A percentile compares a stretch with the other conserved stretches of the same genome.
Conservation (phyloP, 2,329 filamentous ascomycete species). For the Incumbomyces lentus region DNA sequence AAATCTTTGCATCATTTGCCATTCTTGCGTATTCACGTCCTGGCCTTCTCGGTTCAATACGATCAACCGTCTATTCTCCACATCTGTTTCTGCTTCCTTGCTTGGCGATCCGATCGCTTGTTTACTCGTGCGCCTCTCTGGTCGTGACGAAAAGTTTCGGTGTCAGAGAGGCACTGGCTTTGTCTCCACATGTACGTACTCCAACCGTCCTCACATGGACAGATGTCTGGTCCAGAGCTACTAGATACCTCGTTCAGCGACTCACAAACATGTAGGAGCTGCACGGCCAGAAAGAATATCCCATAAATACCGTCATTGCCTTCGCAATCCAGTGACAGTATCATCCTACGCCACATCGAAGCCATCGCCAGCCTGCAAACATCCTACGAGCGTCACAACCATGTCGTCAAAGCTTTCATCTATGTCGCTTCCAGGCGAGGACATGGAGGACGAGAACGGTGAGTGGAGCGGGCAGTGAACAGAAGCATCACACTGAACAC, state of each 20-base stretch:
- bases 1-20: not conserved
- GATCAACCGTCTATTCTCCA: not conserved
- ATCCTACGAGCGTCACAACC: constrained; percentile 1
- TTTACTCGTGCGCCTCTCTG: not conserved
- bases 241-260: not conserved
- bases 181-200: constrained; percentile 4
- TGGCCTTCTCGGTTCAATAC: too few relatives aligned
- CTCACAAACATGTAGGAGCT: constrained; percentile 6
- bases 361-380: not conserved
- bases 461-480: constrained; percentile 1
- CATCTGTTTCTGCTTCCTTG: not conserved
- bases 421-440: constrained; percentile 19
- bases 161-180: not conserved
- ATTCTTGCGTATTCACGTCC: too few relatives aligned
- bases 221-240: not conserved
- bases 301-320: not conserved
- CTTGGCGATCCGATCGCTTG: not conserved
- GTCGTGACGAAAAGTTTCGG: not conserved
- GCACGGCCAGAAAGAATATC: not conserved
- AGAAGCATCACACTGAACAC: not conserved
- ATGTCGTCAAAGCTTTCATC: constrained; percentile 20
- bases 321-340: not conserved
- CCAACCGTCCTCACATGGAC: not conserved
- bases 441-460: constrained; percentile 13
- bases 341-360: not conserved